Evolutionary conservation across 2,329 filamentous ascomycete genomes (phyloP).

Genomic region (Cyclaneusma minus): DNA sequence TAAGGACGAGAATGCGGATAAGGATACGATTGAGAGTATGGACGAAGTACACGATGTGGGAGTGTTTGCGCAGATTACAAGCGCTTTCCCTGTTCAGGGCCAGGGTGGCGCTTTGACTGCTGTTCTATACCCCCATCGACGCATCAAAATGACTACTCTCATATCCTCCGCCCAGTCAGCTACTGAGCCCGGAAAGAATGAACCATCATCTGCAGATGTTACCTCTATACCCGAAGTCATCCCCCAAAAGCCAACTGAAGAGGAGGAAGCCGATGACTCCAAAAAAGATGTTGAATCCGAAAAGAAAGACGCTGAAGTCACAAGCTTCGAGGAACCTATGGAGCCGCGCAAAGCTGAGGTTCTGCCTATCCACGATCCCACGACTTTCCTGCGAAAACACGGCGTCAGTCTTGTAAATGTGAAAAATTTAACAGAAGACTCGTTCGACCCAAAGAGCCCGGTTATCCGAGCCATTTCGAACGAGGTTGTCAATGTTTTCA

Average conservation of each 20-base stretch:
- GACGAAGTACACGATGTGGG: slow-evolving; percentile 92
- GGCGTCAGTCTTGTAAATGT: slow-evolving; percentile 90
- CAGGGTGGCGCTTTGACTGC: slow-evolving; percentile 78
- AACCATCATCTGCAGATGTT: slow-evolving; percentile 23
- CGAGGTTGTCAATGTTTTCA: slow-evolving; percentile 98
- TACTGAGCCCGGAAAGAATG: slow-evolving; percentile 29
- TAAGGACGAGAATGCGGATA: slow-evolving; percentile 89
- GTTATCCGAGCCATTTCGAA: slow-evolving; percentile 86
- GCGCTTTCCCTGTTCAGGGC: slow-evolving; percentile 79
- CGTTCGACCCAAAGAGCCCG: slow-evolving; percentile 77
- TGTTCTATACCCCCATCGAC: slow-evolving; percentile 87
- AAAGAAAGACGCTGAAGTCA: too few species aligned
- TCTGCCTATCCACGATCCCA: slow-evolving; percentile 57
- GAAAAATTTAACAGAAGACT: slow-evolving; percentile 79
- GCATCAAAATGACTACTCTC: slow-evolving; percentile 78
- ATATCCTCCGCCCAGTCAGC: slow-evolving; percentile 41
- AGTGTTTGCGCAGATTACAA: slow-evolving; percentile 95
- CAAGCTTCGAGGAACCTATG: slow-evolving; percentile 84
- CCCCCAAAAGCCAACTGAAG: slow-evolving; percentile 35
- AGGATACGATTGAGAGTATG: slow-evolving; percentile 78
- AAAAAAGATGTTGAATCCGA: slow-evolving; percentile 88
- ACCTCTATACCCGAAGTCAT: slow-evolving; percentile 42
- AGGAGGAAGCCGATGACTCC: slow-evolving; percentile 43
- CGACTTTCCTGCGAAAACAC: slow-evolving; percentile 80
- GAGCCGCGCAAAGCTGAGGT: slow-evolving; percentile 36